Conservation (phyloP, 2,329 filamentous ascomycete genomes). For the Microsporum ferrugineum region DNA sequence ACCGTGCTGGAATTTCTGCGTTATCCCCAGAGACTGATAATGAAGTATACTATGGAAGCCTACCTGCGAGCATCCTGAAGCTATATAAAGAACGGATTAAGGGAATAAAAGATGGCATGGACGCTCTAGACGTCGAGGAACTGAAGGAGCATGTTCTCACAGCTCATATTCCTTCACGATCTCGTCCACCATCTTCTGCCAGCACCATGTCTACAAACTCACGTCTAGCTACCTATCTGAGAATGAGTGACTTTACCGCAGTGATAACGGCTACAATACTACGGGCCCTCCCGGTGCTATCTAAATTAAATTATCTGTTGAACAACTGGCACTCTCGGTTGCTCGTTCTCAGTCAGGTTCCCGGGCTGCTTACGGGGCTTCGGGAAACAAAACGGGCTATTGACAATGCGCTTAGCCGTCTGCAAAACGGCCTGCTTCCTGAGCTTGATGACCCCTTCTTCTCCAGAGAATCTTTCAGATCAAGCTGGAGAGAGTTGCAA, state of each 20-base stretch:
- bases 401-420: conserved; percentile 23
- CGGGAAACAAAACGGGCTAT: conserved; percentile 29
- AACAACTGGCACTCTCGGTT: conserved; percentile 68
- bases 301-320: conserved; percentile 60
- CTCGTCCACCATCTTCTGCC: conserved; percentile 41
- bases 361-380: conserved; percentile 55
- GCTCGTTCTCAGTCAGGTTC: conserved; percentile 60
- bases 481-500: conserved; percentile 47
- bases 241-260: conserved; percentile 79
- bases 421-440: conserved; percentile 21
- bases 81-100: conserved; percentile 62
- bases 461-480: conserved; percentile 31
- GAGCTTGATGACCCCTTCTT: conserved; percentile 20
- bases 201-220: conserved; percentile 30
- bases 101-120: conserved; percentile 49
- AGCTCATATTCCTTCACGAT: conserved; percentile 59
- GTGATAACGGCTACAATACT: conserved; percentile 83
- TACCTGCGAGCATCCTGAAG: conserved; percentile 53
- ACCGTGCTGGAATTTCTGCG: background rate
- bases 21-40: conserved; percentile 20
- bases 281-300: conserved; percentile 73
- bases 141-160: conserved; percentile 79
- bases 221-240: conserved; percentile 44
- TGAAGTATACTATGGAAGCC: conserved; percentile 55
- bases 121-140: conserved; percentile 48